Evolutionary conservation across 129 eudicot species (phyloP).

Genomic region (Centrapalus pauciflorus): DNA sequence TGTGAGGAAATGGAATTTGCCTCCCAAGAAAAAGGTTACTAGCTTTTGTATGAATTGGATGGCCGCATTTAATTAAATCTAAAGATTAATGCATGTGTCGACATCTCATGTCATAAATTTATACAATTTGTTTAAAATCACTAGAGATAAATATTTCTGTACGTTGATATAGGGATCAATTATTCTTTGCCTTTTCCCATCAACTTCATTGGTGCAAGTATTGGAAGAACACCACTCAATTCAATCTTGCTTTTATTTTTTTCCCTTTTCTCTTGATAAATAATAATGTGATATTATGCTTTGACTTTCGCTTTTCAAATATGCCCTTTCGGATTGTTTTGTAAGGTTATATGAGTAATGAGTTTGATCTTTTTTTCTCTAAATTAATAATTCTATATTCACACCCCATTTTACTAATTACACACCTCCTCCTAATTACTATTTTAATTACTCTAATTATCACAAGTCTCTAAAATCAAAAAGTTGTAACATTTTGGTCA

Average conservation of each 20-base stretch:
- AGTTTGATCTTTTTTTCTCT: slow-evolving; percentile 27
- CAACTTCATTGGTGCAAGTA: slow-evolving; percentile 30
- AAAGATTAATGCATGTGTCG: slow-evolving; percentile 27
- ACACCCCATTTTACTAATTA: no score
- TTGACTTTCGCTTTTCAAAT: slow-evolving; percentile 28
- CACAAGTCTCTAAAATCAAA: no score
- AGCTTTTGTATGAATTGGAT: slow-evolving; percentile 19
- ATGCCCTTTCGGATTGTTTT: slow-evolving; percentile 26
- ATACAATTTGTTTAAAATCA: background rate
- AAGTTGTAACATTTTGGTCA: no score
- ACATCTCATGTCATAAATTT: slow-evolving; percentile 13
- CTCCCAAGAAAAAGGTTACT: slow-evolving; percentile 13
- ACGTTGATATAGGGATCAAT: slow-evolving; percentile 20
- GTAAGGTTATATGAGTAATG: slow-evolving; percentile 32
- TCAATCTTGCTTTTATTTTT: slow-evolving; percentile 6
- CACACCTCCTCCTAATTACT: no score
- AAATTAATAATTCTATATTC: no score
- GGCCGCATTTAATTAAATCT: slow-evolving; percentile 9
- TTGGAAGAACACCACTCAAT: slow-evolving; percentile 26
- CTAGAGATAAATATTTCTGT: slow-evolving; percentile 6
- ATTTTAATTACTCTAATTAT: no score
- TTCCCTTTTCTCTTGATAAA: background rate
- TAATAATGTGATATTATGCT: slow-evolving; percentile 20
- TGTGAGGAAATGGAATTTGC: no score
- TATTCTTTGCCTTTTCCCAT: slow-evolving; percentile 26